Evolutionary conservation across 1,284 basidiomycete species (phyloP).

Genomic region (Apiotrichum laibachii): DNA sequence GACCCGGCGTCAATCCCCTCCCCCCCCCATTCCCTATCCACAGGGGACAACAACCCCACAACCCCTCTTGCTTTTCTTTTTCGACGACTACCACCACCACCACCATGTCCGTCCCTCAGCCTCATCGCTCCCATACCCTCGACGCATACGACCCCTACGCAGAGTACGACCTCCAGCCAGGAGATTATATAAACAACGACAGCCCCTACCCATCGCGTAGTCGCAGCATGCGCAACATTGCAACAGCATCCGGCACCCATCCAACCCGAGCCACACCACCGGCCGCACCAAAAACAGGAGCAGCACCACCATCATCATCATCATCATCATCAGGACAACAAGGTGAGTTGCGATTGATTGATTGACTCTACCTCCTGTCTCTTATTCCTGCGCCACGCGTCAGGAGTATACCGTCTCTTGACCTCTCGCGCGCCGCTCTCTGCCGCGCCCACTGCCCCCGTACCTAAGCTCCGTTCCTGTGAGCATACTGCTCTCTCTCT

Average conservation of each 20-base stretch:
- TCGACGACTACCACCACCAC: background rate
- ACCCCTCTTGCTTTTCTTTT: slow-evolving; percentile 6
- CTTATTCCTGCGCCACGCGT: too few species aligned
- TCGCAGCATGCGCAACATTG: slow-evolving; percentile 6
- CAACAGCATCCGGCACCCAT: too few species aligned
- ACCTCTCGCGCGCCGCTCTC: too few species aligned
- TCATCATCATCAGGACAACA: too few species aligned
- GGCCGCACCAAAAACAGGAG: too few species aligned
- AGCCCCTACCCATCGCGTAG: background rate
- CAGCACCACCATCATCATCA: too few species aligned
- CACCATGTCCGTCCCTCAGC: slow-evolving; percentile 13
- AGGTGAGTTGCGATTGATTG: background rate
- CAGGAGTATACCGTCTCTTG: too few species aligned
- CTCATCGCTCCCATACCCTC: slow-evolving; percentile 37
- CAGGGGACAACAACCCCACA: background rate
- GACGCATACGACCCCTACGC: slow-evolving; percentile 21
- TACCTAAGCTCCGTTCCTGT: background rate
- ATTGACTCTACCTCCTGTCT: background rate
- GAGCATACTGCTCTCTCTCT: too few species aligned
- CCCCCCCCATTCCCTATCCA: background rate
- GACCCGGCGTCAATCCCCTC: too few species aligned
- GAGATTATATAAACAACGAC: background rate
- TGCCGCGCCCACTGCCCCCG: too few species aligned
- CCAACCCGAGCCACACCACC: too few species aligned
- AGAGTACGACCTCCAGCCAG: background rate